Evolutionary conservation across 305 asterid species (phyloP).

Genomic region (Fraxinus floribunda): DNA sequence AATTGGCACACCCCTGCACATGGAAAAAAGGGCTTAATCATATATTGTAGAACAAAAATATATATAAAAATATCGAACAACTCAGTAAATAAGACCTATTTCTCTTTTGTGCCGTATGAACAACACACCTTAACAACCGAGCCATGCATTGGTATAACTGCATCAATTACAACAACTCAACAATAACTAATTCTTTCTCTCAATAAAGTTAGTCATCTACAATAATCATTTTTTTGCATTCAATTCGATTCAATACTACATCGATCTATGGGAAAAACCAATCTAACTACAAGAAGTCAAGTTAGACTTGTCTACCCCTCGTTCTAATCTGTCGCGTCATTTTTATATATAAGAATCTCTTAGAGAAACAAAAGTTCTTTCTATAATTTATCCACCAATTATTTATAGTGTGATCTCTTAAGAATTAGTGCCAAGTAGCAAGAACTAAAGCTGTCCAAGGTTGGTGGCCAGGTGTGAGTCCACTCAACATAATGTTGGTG

Average conservation of each 20-base stretch:
- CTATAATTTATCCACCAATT: not conserved
- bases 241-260: not conserved
- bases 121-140: not conserved
- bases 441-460: slow-evolving; percentile 35
- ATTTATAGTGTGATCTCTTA: not conserved
- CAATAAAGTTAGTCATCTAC: not conserved
- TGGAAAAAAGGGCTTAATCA: not conserved
- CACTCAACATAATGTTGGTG: slow-evolving; percentile 36
- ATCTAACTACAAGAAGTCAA: not conserved
- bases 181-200: not conserved
- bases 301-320: not conserved
- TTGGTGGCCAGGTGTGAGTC: slow-evolving; percentile 41
- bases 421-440: slow-evolving; percentile 9
- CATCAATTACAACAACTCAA: not conserved
- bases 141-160: not conserved
- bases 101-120: not conserved
- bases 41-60: not conserved
- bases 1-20: slow-evolving; percentile 45
- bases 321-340: not conserved
- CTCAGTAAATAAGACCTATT: not conserved
- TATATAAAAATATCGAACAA: not conserved
- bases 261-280: not conserved
- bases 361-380: not conserved
- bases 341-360: not conserved
- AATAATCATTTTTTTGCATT: not conserved